phyloP scores from a whole-genome alignment of 2,329 filamentous ascomycete genomes.

The Monosporascus ibericus region DNA sequence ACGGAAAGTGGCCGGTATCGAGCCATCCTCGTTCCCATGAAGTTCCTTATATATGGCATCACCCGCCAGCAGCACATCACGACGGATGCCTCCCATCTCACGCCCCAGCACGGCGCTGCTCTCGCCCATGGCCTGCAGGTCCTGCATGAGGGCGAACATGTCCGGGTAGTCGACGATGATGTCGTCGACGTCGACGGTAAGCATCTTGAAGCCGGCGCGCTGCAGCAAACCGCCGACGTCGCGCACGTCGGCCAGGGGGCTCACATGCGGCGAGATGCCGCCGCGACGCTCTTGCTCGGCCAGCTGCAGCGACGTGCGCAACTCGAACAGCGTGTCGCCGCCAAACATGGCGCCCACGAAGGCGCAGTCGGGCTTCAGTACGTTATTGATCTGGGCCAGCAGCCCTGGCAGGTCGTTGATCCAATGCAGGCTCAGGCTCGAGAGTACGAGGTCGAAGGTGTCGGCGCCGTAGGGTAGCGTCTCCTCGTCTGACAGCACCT shows the following conservation, averaged over 20 bases:
- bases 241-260: conserved; percentile 83
- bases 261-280: conserved; percentile 87
- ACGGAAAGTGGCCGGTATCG: conserved; percentile 83
- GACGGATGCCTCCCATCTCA: conserved; percentile 69
- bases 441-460: conserved; percentile 85
- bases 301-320: conserved; percentile 87
- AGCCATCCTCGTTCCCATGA: conserved; percentile 74
- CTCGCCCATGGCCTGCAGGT: conserved; percentile 95
- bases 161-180: conserved; percentile 93
- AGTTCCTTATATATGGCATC: conserved; percentile 85
- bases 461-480: conserved; percentile 68
- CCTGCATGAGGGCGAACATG: conserved; percentile 84
- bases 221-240: conserved; percentile 86
- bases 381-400: conserved; percentile 74
- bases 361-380: conserved; percentile 83
- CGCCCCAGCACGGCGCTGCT: conserved; percentile 82
- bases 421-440: conserved; percentile 89
- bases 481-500: conserved; percentile 70
- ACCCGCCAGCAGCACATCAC: conserved; percentile 80
- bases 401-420: conserved; percentile 91
- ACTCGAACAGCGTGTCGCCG: conserved; percentile 87
- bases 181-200: conserved; percentile 96
- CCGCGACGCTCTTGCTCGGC: conserved; percentile 85
- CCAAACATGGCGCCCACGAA: conserved; percentile 97
- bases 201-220: conserved; percentile 85